phyloP scores from a whole-genome alignment of 352 stramenopile species.

The Phytopythium boreale region DNA sequence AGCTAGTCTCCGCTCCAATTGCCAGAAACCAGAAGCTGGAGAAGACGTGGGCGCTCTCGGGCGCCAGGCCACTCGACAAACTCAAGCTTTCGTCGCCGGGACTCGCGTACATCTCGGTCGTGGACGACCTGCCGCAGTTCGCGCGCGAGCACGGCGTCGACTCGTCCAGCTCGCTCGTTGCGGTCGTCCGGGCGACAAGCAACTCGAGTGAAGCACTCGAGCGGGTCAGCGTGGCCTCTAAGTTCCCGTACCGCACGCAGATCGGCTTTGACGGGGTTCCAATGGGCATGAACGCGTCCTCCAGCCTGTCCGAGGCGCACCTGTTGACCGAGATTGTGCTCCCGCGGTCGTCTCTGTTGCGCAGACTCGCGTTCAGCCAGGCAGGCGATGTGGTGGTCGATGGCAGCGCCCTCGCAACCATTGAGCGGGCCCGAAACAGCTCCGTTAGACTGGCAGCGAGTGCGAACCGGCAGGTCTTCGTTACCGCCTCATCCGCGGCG shows the following conservation, averaged over 20 bases:
- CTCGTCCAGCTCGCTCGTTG: conserved; percentile 7
- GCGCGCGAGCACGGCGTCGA: conserved; percentile 13
- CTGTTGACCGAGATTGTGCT: conserved; percentile 28
- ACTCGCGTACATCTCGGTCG: conserved; percentile 35
- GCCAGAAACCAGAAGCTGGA: conserved; percentile 16
- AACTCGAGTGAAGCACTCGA: conserved; percentile 13
- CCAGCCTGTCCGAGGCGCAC: conserved; percentile 12
- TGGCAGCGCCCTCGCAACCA: background rate
- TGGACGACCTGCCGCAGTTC: conserved; percentile 16
- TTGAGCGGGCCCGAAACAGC: background rate
- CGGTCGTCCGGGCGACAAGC: conserved; percentile 18
- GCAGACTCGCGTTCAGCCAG: conserved; percentile 11
- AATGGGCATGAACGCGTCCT: background rate
- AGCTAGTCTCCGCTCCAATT: conserved; percentile 7
- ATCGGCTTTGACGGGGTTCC: conserved; percentile 14
- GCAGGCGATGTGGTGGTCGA: conserved; percentile 19
- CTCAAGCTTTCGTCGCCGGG: conserved; percentile 26
- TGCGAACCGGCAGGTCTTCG: background rate
- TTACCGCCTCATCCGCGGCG: background rate
- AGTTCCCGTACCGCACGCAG: conserved; percentile 14
- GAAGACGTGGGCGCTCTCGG: conserved; percentile 33
- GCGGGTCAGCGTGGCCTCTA: conserved; percentile 13
- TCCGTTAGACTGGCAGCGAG: background rate
- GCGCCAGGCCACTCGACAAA: conserved; percentile 16
- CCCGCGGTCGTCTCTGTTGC: conserved; percentile 16